Percentiles rank a stretch among this genome's conserved stretches.
Evolutionary conservation across 2,329 filamentous ascomycete species (phyloP).

Genomic region (Ploettnerulaceae sp.): DNA sequence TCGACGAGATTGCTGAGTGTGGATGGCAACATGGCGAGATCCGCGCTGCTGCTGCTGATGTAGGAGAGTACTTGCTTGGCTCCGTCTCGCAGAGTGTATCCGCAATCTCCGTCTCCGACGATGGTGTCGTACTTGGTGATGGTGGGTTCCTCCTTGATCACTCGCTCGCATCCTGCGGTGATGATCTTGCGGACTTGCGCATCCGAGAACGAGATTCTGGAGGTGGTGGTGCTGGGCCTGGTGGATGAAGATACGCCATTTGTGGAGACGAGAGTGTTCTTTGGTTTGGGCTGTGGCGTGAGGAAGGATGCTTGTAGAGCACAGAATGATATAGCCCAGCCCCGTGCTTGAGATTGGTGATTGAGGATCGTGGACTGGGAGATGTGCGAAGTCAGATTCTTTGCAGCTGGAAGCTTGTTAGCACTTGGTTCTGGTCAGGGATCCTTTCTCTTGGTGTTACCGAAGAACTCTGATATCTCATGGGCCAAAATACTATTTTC

Average conservation of each 20-base stretch:
- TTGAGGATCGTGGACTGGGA: conserved; percentile 25
- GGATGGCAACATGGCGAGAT: conserved; percentile 19
- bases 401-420: conserved; percentile 16
- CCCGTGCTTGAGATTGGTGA: conserved; percentile 19
- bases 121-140: conserved; percentile 47
- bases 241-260: neutral
- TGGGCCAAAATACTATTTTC: conserved; percentile 28
- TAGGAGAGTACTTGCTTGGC: conserved; percentile 33
- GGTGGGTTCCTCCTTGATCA: conserved; percentile 42
- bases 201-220: conserved; percentile 18
- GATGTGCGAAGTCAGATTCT: conserved; percentile 19
- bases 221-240: conserved; percentile 7
- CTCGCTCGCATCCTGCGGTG: conserved; percentile 21
- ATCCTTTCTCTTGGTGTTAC: conserved; percentile 15
- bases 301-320: conserved; percentile 17
- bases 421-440: neutral
- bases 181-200: conserved; percentile 20
- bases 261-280: conserved; percentile 10
- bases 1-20: conserved; percentile 26
- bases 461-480: conserved; percentile 25
- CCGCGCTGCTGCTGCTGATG: conserved; percentile 18
- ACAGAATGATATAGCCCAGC: conserved; percentile 28
- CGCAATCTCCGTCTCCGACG: conserved; percentile 34
- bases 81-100: conserved; percentile 29
- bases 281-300: conserved; percentile 12